These are phyloP conservation scores for Protostelium mycophagum DNA, from an alignment of 78 protist genomes.

Conservation along the genomic window DNA sequence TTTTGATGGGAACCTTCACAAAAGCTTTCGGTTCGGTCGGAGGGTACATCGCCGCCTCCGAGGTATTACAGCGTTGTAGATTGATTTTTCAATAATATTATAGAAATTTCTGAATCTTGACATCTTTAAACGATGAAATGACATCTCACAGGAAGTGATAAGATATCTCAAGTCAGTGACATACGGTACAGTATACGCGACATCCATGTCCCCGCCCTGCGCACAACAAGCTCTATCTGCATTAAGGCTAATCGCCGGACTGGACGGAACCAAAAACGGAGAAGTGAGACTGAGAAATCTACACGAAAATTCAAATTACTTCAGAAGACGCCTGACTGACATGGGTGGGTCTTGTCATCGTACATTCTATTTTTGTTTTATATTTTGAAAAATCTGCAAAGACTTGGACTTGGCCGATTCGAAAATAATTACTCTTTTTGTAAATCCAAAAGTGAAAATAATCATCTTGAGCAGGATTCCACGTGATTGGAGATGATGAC, in stretches of 20 bases:
- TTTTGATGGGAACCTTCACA: conserved; percentile 99
- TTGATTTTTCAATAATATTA: background rate
- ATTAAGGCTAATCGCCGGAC: conserved; percentile 33
- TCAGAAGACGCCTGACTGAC: no score
- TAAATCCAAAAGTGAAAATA: background rate
- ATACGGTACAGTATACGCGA: conserved; percentile 55
- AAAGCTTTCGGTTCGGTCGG: conserved; percentile 96
- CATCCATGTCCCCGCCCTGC: conserved; percentile 78
- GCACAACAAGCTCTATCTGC: conserved; percentile 51
- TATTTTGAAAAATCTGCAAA: no score
- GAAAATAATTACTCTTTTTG: no score
- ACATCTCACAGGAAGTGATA: background rate
- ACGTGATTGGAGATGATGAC: conserved; percentile 77
- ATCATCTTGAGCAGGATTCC: conserved; percentile 61
- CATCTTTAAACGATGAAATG: no score
- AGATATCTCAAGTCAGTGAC: background rate
- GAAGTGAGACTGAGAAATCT: conserved; percentile 44
- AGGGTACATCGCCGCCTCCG: conserved; percentile 88
- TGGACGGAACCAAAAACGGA: conserved; percentile 67
- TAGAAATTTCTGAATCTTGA: no score
- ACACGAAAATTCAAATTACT: conserved; percentile 66
- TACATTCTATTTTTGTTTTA: no score
- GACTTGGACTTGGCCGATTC: no score
- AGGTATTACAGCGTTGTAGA: conserved; percentile 21
- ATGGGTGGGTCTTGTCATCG: no score